phyloP scores from a whole-genome alignment of 768 basidiomycete species.

The Leccinum uliginosum region DNA sequence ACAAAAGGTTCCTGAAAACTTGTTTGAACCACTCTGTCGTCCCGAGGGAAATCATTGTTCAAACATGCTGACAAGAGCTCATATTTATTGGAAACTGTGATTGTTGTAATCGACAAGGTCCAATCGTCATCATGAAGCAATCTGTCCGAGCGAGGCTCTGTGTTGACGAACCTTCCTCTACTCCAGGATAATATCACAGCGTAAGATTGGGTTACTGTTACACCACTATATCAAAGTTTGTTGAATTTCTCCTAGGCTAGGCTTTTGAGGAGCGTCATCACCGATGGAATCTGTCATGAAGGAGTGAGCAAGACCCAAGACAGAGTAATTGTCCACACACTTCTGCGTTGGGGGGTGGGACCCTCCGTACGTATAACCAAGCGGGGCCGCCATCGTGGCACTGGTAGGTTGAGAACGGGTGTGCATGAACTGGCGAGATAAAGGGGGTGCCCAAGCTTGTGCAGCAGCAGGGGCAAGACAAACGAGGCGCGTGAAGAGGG shows the following conservation, averaged over 20 bases:
- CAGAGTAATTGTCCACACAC: neutral
- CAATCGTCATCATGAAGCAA: neutral
- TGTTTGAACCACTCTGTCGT: slow-evolving; percentile 21
- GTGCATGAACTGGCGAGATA: neutral
- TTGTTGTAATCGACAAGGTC: no score
- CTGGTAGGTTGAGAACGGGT: neutral
- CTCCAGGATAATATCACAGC: no score
- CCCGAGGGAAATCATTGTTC: no score
- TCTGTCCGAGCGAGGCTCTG: no score
- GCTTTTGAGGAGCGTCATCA: neutral
- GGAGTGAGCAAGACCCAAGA: neutral
- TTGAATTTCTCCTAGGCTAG: no score
- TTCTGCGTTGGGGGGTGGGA: neutral
- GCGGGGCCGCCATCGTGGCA: neutral
- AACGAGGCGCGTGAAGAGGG: neutral
- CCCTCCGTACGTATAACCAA: neutral
- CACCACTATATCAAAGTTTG: neutral
- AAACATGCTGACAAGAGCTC: no score
- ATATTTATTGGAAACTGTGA: no score
- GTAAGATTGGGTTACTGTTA: neutral
- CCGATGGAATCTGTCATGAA: neutral
- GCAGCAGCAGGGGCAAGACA: neutral
- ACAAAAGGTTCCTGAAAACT: slow-evolving; percentile 72
- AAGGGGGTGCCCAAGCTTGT: neutral
- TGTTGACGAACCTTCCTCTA: no score